phyloP scores from a whole-genome alignment of 306 rosid genomes.

The Arachis hypogaea region DNA sequence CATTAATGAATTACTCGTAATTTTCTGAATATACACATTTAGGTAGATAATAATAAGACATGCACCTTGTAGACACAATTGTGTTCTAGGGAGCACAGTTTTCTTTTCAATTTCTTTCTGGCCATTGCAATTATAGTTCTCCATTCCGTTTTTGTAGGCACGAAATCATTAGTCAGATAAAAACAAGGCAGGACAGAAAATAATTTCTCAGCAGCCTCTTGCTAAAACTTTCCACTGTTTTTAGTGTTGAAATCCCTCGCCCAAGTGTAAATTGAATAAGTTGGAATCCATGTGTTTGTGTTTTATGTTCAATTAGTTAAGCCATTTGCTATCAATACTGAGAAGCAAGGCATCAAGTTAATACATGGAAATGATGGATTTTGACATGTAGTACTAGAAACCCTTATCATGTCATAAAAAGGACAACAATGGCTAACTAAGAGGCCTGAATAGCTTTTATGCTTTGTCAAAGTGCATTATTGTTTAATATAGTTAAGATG shows the following conservation, averaged over 20 bases:
- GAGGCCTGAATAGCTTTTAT: conserved; percentile 7
- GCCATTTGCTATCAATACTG: not conserved
- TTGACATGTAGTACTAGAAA: not conserved
- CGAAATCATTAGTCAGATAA: not conserved
- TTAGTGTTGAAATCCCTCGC: not conserved
- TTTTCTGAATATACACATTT: conserved; percentile 6
- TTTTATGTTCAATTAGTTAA: not conserved
- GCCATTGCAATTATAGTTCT: not conserved
- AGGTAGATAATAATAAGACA: not conserved
- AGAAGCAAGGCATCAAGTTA: not conserved
- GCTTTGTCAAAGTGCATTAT: not conserved
- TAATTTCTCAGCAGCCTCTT: conserved; percentile 17
- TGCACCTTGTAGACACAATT: not conserved
- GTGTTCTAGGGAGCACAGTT: not conserved
- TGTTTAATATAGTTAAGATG: not conserved
- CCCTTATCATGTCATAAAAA: conserved; percentile 6
- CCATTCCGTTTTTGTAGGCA: not conserved
- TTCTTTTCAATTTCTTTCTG: not conserved
- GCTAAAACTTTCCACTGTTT: not conserved
- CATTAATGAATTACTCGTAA: conserved; percentile 19
- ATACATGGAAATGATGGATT: not conserved
- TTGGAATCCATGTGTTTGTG: not conserved
- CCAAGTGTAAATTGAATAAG: not conserved
- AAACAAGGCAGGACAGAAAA: not conserved
- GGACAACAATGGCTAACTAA: not conserved